Percentiles rank a stretch among this genome's conserved stretches.
These are phyloP conservation scores for Fusarium burgessii DNA, from an alignment of 2,329 filamentous ascomycete species.

Conservation along the genomic window DNA sequence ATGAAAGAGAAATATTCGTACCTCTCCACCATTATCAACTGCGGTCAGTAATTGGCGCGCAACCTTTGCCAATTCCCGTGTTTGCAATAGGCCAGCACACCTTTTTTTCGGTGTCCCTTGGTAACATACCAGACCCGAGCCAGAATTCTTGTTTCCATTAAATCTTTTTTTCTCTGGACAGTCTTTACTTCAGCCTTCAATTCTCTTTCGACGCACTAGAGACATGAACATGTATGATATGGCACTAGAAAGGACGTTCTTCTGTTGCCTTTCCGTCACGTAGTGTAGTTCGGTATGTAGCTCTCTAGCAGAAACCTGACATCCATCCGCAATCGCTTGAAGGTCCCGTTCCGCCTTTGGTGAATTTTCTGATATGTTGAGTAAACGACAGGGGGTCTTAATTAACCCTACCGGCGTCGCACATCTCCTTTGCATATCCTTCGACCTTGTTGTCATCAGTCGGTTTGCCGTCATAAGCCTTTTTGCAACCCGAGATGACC, in stretches of 20 bases:
- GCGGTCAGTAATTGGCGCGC: no score
- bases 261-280: not conserved
- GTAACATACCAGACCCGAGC: no score
- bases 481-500: no score
- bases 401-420: no score
- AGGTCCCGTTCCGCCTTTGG: not conserved
- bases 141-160: no score
- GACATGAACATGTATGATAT: not conserved
- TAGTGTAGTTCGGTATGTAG: not conserved
- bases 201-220: conserved; percentile 1
- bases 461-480: no score
- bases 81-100: not conserved
- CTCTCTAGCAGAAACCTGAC: not conserved
- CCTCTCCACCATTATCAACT: no score
- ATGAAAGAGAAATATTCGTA: not conserved
- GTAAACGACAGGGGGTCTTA: no score
- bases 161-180: no score
- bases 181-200: not conserved
- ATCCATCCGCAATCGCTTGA: not conserved
- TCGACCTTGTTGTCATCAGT: no score
- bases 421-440: no score
- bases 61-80: no score
- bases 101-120: rapidly evolving
- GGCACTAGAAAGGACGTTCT: not conserved
- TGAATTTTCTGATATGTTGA: not conserved